Evolutionary conservation across 306 rosid species (phyloP).

Genomic region (Hylodesmum podocarpum): DNA sequence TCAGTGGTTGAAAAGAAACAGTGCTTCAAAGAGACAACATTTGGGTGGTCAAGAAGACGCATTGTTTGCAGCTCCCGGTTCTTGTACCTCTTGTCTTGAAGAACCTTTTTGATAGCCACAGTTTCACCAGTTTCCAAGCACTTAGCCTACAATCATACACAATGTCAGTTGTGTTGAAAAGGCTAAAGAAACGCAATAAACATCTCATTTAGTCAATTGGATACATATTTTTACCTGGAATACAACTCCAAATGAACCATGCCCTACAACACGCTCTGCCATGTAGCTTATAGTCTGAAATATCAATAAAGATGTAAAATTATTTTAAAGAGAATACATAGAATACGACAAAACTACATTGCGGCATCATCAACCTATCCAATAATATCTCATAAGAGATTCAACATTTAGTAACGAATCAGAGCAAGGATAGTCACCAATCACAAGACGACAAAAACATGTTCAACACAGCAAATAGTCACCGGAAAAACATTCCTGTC

Average conservation of each 20-base stretch:
- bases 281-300: slow-evolving; percentile 92
- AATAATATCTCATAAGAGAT: neutral
- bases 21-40: slow-evolving; percentile 90
- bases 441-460: slow-evolving; percentile 15
- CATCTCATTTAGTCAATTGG: neutral
- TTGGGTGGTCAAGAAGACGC: slow-evolving; percentile 99
- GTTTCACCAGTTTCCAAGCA: slow-evolving; percentile 98
- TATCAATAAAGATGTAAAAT: neutral
- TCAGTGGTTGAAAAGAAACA: slow-evolving; percentile 98
- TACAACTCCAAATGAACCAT: slow-evolving; percentile 97
- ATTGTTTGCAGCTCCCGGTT: slow-evolving; percentile 96
- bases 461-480: neutral
- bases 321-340: neutral
- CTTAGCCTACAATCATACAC: slow-evolving; percentile 64
- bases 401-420: slow-evolving; percentile 7
- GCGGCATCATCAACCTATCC: neutral
- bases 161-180: neutral
- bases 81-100: slow-evolving; percentile 96
- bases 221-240: slow-evolving; percentile 64
- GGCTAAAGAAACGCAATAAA: neutral
- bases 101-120: slow-evolving; percentile 97
- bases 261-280: slow-evolving; percentile 99
- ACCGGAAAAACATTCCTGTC: neutral
- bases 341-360: neutral
- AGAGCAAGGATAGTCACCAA: neutral